Evolutionary conservation across 176 grass and related monocot genomes (phyloP).

Genomic region (Elaeis guineensis): DNA sequence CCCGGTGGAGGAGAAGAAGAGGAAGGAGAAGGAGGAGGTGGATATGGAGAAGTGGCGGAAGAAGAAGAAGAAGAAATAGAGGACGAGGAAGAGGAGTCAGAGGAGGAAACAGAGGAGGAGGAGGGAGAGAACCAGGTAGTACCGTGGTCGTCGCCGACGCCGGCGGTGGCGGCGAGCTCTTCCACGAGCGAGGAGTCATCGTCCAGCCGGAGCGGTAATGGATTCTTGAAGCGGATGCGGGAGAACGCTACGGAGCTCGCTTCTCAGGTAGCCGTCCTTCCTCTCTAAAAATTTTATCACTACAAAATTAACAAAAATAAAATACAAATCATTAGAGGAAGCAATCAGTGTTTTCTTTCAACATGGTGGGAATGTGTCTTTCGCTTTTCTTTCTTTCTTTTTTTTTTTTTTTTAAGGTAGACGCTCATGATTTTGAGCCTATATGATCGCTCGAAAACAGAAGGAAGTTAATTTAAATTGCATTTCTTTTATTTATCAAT

Average conservation of each 20-base stretch:
- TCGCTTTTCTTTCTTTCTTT: too few species aligned
- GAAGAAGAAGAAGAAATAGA: background rate
- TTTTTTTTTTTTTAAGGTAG: too few species aligned
- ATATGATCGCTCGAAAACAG: too few species aligned
- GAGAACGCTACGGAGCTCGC: constrained; percentile 16
- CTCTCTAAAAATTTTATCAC: too few species aligned
- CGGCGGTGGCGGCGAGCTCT: background rate
- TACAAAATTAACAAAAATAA: too few species aligned
- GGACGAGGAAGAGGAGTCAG: background rate
- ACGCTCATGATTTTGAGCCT: too few species aligned
- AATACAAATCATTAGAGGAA: too few species aligned
- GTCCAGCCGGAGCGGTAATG: background rate
- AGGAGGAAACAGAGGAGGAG: background rate
- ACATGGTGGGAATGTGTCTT: too few species aligned
- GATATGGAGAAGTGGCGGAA: constrained; percentile 13
- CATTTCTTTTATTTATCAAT: too few species aligned
- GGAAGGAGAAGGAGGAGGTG: constrained; percentile 1
- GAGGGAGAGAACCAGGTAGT: constrained; percentile 26
- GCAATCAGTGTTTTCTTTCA: too few species aligned
- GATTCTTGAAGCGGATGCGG: constrained; percentile 20
- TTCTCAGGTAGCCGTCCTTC: background rate
- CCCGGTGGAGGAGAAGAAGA: constrained; percentile 18
- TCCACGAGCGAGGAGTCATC: constrained; percentile 6
- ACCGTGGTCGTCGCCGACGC: constrained; percentile 13
- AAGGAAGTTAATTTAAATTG: too few species aligned